Percentiles rank a stretch among this genome's conserved stretches.
These are phyloP conservation scores for Blastobotrys raffinosifermentans DNA, from an alignment of 1,139 yeast genomes.

Conservation along the genomic window DNA sequence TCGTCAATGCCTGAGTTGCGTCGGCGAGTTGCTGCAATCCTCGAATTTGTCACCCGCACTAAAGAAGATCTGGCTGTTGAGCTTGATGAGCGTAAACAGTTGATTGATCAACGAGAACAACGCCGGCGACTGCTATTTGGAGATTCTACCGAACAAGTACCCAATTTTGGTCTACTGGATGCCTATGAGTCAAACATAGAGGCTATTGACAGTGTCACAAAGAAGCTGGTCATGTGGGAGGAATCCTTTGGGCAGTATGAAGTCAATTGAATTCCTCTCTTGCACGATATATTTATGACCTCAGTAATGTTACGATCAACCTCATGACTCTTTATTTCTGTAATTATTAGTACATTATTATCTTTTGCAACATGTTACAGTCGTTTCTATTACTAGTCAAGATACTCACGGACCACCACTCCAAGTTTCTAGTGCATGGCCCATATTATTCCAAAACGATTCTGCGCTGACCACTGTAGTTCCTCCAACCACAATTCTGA, in stretches of 20 bases:
- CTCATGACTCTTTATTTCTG: no score
- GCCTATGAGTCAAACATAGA: constrained; percentile 54
- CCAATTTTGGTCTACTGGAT: constrained; percentile 34
- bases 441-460: constrained; percentile 43
- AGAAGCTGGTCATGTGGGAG: constrained; percentile 71
- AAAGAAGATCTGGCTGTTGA: constrained; percentile 76
- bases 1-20: constrained; percentile 76
- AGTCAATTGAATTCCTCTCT: background rate
- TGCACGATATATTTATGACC: no score
- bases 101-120: constrained; percentile 32
- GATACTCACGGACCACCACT: no score
- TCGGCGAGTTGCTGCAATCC: constrained; percentile 79
- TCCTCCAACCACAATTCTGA: constrained; percentile 68
- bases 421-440: constrained; percentile 14
- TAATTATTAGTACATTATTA: no score
- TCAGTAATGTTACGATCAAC: no score
- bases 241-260: constrained; percentile 52
- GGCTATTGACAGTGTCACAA: constrained; percentile 65
- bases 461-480: constrained; percentile 59
- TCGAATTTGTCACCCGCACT: constrained; percentile 83
- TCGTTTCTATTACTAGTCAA: no score
- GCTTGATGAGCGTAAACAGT: constrained; percentile 47
- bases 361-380: no score
- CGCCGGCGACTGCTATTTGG: constrained; percentile 13
- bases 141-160: constrained; percentile 10